Percentiles rank a stretch among this genome's conserved stretches.
Evolutionary conservation across 176 grass and related monocot genomes (phyloP).

Genomic region (Olyra latifolia): DNA sequence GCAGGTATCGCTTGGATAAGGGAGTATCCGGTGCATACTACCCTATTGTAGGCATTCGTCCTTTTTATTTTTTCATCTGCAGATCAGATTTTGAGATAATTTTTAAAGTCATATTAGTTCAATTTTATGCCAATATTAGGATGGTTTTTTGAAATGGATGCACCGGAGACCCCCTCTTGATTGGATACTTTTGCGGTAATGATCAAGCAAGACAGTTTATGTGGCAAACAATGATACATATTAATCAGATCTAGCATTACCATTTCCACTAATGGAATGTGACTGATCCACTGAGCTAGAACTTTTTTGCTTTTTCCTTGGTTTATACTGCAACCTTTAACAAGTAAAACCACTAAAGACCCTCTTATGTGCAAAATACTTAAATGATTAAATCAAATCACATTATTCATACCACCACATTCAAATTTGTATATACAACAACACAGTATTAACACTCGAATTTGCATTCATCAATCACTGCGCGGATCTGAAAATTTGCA

Average conservation of each 20-base stretch:
- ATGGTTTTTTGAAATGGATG: neutral
- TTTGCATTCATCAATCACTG: too few species aligned
- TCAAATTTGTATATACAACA: too few species aligned
- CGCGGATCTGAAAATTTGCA: too few species aligned
- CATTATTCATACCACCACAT: too few species aligned
- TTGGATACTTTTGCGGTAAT: neutral
- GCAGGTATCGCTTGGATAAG: neutral
- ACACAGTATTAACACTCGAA: too few species aligned
- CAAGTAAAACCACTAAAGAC: constrained; percentile 4
- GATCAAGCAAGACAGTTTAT: constrained; percentile 17
- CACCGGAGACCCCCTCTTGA: neutral
- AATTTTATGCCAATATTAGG: neutral
- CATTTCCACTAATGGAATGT: constrained; percentile 82
- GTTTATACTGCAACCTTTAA: neutral
- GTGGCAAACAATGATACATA: constrained; percentile 26
- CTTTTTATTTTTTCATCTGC: neutral
- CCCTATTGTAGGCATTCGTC: neutral
- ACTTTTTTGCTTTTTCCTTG: neutral
- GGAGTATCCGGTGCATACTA: neutral
- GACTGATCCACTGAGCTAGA: constrained; percentile 81
- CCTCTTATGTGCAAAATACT: neutral
- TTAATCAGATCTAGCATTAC: constrained; percentile 45
- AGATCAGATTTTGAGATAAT: neutral
- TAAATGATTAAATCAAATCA: neutral
- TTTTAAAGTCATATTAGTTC: neutral